Percentiles rank a stretch among this genome's conserved stretches.
Evolutionary conservation across 106 monocot species (phyloP).

Genomic region (Acorus gramineus): DNA sequence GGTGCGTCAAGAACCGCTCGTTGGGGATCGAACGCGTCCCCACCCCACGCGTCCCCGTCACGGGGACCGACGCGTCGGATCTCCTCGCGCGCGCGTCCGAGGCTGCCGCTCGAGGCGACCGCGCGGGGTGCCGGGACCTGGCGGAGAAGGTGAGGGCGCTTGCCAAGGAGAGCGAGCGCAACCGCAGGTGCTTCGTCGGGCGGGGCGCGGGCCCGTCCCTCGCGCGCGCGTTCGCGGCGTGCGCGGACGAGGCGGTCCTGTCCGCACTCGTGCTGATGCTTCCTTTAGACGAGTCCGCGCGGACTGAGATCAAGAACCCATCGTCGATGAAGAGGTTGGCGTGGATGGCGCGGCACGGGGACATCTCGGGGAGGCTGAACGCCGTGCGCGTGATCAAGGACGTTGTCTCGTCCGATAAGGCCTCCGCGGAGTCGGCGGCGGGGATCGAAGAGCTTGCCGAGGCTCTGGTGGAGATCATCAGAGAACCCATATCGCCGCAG

Average conservation of each 20-base stretch:
- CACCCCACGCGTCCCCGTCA: conserved; percentile 23
- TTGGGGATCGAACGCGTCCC: conserved; percentile 33
- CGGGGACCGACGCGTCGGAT: background rate
- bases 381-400: conserved; percentile 35
- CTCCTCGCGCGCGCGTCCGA: conserved; percentile 2
- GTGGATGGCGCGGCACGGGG: conserved; percentile 19
- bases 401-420: conserved; percentile 6
- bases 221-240: conserved; percentile 6
- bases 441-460: conserved; percentile 25
- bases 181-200: conserved; percentile 16
- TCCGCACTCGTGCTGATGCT: conserved; percentile 5
- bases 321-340: conserved; percentile 33
- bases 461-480: conserved; percentile 31
- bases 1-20: conserved; percentile 28
- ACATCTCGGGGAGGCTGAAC: conserved; percentile 22
- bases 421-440: background rate
- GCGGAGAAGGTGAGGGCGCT: conserved; percentile 6
- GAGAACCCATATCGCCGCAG: conserved; percentile 41
- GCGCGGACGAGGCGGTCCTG: background rate
- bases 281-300: conserved; percentile 37
- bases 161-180: conserved; percentile 30
- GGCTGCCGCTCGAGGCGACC: background rate
- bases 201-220: conserved; percentile 8
- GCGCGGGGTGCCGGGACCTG: background rate
- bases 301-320: conserved; percentile 9